Conservation (phyloP, 164 flowering plant genomes). For the Warburgia ugandensis region DNA sequence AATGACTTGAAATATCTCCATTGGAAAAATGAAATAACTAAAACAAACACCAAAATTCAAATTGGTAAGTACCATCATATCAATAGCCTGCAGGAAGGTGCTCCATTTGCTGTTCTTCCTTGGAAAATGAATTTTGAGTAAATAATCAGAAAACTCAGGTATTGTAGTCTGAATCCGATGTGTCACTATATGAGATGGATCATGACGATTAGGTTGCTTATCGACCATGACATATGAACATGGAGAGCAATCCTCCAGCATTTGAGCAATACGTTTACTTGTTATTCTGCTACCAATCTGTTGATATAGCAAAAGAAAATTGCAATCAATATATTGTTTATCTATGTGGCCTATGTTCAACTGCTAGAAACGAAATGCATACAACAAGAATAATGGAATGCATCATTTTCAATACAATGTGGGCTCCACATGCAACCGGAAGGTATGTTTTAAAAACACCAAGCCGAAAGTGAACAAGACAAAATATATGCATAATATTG, state of each 20-base stretch:
- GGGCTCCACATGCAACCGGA: not conserved
- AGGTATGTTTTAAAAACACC: not conserved
- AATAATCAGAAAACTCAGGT: constrained; percentile 39
- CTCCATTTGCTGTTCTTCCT: constrained; percentile 40
- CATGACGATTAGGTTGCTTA: constrained; percentile 80
- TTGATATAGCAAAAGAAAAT: constrained; percentile 15
- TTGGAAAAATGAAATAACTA: too few species aligned
- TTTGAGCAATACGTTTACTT: constrained; percentile 71
- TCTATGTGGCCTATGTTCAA: too few species aligned
- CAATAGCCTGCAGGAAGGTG: constrained; percentile 30
- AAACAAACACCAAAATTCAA: not conserved
- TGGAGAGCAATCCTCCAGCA: constrained; percentile 59
- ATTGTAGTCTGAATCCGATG: constrained; percentile 73
- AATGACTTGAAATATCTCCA: too few species aligned
- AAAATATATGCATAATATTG: not conserved
- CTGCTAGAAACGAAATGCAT: not conserved
- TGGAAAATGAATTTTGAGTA: constrained; percentile 37
- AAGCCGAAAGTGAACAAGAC: not conserved
- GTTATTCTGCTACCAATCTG: constrained; percentile 94
- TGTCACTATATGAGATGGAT: constrained; percentile 80
- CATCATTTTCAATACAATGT: not conserved
- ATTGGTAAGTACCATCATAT: constrained; percentile 44
- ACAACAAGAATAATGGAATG: constrained; percentile 1
- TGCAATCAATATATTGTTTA: too few species aligned
- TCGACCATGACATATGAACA: constrained; percentile 78